These are phyloP conservation scores for Penicillium griseofulvum DNA, from an alignment of 2,329 filamentous ascomycete genomes.

Conservation along the genomic window DNA sequence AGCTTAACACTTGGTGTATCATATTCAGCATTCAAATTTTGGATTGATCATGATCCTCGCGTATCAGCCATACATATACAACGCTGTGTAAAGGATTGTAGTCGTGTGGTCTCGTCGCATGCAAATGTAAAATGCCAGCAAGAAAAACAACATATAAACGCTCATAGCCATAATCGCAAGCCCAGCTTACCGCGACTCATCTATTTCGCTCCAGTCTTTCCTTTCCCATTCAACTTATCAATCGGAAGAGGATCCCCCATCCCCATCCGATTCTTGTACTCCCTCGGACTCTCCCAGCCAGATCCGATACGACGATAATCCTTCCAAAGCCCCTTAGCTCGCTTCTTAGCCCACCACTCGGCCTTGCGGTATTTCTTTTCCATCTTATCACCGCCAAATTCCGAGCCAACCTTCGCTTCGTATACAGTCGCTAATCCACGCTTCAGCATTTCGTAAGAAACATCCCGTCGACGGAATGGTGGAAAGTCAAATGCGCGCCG, in stretches of 20 bases:
- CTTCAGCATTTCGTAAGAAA: conserved; percentile 86
- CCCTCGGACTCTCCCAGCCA: conserved; percentile 76
- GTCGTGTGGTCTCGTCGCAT: conserved; percentile 14
- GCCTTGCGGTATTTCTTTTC: conserved; percentile 48
- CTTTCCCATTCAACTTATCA: conserved; percentile 3
- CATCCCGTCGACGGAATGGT: conserved; percentile 64
- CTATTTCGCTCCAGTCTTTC: conserved; percentile 31
- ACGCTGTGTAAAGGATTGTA: not conserved
- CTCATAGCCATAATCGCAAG: not conserved
- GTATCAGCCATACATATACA: conserved; percentile 6
- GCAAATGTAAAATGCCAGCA: conserved; percentile 6
- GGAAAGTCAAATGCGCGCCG: conserved; percentile 50
- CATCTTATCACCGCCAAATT: conserved; percentile 72
- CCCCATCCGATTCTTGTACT: conserved; percentile 70
- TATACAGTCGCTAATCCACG: conserved; percentile 85
- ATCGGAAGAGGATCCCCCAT: conserved; percentile 34
- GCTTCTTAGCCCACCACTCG: conserved; percentile 59
- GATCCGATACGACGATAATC: conserved; percentile 49
- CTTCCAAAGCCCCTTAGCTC: conserved; percentile 73
- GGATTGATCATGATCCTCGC: not conserved
- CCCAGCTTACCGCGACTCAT: conserved; percentile 3
- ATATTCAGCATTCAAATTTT: conserved; percentile 12
- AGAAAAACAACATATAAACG: not conserved
- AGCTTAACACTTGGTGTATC: conserved; percentile 19
- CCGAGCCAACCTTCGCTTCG: conserved; percentile 83